phyloP scores from a whole-genome alignment of 208 protist genomes.

The Plasmodiophora brassicae region DNA sequence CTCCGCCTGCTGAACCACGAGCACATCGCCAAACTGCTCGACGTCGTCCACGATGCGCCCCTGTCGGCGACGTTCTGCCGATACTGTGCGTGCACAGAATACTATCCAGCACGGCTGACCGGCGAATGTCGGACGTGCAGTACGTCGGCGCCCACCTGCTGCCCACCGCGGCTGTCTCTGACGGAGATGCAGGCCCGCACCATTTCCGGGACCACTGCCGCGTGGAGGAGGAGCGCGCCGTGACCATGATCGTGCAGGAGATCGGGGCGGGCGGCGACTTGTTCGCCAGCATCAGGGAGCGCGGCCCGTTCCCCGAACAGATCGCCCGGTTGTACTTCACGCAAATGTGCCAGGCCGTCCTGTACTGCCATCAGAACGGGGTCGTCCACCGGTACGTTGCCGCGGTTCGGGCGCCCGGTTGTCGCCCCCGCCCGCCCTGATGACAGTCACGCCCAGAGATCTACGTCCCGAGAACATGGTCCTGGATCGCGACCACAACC shows the following conservation, averaged over 20 bases:
- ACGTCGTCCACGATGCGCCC: not conserved
- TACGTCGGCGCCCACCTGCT: not conserved
- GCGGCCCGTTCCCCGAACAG: not conserved
- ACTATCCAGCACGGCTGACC: not conserved
- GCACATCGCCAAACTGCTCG: not conserved
- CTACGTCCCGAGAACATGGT: slow-evolving; percentile 1
- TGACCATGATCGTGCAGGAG: not conserved
- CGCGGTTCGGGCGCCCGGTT: too few species aligned
- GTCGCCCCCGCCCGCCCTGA: not conserved
- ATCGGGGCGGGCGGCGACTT: not conserved
- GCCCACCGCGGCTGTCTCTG: not conserved
- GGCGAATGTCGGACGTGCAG: not conserved
- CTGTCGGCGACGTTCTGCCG: not conserved
- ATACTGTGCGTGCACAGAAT: slow-evolving; percentile 9
- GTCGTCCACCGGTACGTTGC: not conserved
- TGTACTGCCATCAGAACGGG: not conserved
- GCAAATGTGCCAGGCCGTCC: not conserved
- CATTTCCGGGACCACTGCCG: not conserved
- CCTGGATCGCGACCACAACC: not conserved
- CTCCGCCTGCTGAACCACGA: not conserved
- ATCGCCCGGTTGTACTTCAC: not conserved
- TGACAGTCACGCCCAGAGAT: not conserved
- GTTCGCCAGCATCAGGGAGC: not conserved
- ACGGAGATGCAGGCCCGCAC: not conserved
- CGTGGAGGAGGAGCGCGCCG: not conserved